These are phyloP conservation scores for Phytophthora boehmeriae DNA, from an alignment of 352 stramenopile genomes.

Conservation along the genomic window DNA sequence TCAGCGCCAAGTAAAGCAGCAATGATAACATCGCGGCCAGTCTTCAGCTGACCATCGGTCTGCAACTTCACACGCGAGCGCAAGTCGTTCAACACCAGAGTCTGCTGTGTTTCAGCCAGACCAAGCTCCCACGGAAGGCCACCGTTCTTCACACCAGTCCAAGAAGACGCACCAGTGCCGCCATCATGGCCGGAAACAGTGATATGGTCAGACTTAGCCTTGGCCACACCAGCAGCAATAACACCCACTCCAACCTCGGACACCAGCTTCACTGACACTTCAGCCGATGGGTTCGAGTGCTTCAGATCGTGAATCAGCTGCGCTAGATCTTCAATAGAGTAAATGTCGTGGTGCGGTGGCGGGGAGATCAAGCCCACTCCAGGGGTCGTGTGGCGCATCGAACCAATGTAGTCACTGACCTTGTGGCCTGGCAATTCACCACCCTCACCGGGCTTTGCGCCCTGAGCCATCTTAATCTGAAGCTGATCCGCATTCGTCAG, in stretches of 20 bases:
- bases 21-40: constrained; percentile 93
- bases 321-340: constrained; percentile 98
- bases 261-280: constrained; percentile 97
- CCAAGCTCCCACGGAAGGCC: constrained; percentile 96
- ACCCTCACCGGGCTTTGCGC: constrained; percentile 96
- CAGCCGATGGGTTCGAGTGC: constrained; percentile 93
- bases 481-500: constrained; percentile 97
- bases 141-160: constrained; percentile 94
- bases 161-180: constrained; percentile 94
- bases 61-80: constrained; percentile 93
- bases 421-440: constrained; percentile 97
- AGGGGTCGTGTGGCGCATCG: constrained; percentile 95
- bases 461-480: constrained; percentile 99
- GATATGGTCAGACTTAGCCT: constrained; percentile 95
- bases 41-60: constrained; percentile 96
- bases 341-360: constrained; percentile 98
- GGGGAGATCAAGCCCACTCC: constrained; percentile 96
- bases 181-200: constrained; percentile 95
- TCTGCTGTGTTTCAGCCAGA: constrained; percentile 97
- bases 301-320: constrained; percentile 99
- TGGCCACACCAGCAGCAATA: constrained; percentile 91
- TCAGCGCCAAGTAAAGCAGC: constrained; percentile 95
- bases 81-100: constrained; percentile 95
- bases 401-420: constrained; percentile 96
- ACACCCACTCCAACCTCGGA: constrained; percentile 97